Evolutionary conservation across 2,329 filamentous ascomycete species (phyloP), one percentile per base, ranked within the genome.

Genomic region (Fusarium coffeatum): DNA sequence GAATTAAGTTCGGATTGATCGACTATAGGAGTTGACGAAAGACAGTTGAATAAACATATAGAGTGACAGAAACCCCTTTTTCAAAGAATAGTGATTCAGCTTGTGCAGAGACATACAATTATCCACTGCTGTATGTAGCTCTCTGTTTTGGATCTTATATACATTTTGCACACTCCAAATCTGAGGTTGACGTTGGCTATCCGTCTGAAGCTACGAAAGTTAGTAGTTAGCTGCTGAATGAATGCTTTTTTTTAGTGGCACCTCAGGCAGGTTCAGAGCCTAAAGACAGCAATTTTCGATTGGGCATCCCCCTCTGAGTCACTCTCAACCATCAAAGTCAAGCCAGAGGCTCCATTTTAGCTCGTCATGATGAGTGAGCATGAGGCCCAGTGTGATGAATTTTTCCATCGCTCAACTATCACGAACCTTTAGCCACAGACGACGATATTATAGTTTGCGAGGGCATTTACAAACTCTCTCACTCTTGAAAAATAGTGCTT

Each of bases 291-390:
- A 63, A 40, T 51, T 58, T 66, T 66, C 40, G 41, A 48, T 66
- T 65, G 55, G 58, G 64, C 63, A 59, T 61, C 40, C 59, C 62
- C 62, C 61, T 66, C 59, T 74, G 72, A 73, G 64, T 68, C 68
- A 68, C 59, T 55, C 58, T 70, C 50, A 73, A 69, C 66, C 55
- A 69, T 59, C 55, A 71, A 60, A 58, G 50, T 62, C 59, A 23
- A 47, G 53, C 51, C 64, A 72, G 46, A 62, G 58, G 68, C 68
- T 63, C 54, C 65, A 55, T 72, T 73, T 66, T 72, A 66, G 68
- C 65, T 68, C 63, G 62, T 63, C 65, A 74, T 73, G 67, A 73
- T 69, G 66, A 75, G 68, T 71, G 69, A 72, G 67, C 71, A 68
- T 72, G 71, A 75, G 65, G 66, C 65, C 68, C 55, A 56, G 50